phyloP scores from a whole-genome alignment of 2,329 filamentous ascomycete genomes.

The Rachicladosporium sp. region DNA sequence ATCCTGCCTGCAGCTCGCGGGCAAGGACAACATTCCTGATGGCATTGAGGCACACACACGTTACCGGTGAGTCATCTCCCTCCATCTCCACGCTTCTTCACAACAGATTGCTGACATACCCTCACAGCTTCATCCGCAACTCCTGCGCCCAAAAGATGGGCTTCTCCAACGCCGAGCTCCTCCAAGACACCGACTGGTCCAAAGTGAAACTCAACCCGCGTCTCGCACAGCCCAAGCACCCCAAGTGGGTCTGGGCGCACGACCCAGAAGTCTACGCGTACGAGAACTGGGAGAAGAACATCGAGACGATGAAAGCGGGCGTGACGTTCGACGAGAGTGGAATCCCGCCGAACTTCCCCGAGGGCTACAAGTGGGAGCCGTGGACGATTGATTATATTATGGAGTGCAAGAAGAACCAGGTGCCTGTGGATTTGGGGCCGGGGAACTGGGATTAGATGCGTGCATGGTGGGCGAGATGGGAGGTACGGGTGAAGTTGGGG shows the following conservation, averaged over 20 bases:
- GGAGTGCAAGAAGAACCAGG: constrained; percentile 24
- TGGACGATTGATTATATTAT: constrained; percentile 34
- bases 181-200: constrained; percentile 37
- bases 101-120: constrained; percentile 4
- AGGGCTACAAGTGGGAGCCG: constrained; percentile 22
- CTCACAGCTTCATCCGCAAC: constrained; percentile 32
- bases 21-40: constrained; percentile 27
- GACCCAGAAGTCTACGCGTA: constrained; percentile 35
- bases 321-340: constrained; percentile 31
- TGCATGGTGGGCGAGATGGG: no score
- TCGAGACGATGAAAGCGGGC: constrained; percentile 30
- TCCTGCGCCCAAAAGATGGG: constrained; percentile 38
- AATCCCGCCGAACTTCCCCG: constrained; percentile 33
- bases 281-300: constrained; percentile 30
- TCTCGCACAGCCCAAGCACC: constrained; percentile 31
- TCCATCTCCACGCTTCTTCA: not conserved
- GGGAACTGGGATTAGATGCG: constrained; percentile 20
- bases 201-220: constrained; percentile 35
- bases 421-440: constrained; percentile 23
- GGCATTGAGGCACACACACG: constrained; percentile 28
- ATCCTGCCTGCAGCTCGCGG: constrained; percentile 34
- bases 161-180: constrained; percentile 35
- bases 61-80: constrained; percentile 24
- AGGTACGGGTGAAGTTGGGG: no score
- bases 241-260: constrained; percentile 35